Percentiles rank a stretch among this genome's conserved stretches.
Evolutionary conservation across 2,329 filamentous ascomycete species (phyloP).

Genomic region (Venturia carpophila): DNA sequence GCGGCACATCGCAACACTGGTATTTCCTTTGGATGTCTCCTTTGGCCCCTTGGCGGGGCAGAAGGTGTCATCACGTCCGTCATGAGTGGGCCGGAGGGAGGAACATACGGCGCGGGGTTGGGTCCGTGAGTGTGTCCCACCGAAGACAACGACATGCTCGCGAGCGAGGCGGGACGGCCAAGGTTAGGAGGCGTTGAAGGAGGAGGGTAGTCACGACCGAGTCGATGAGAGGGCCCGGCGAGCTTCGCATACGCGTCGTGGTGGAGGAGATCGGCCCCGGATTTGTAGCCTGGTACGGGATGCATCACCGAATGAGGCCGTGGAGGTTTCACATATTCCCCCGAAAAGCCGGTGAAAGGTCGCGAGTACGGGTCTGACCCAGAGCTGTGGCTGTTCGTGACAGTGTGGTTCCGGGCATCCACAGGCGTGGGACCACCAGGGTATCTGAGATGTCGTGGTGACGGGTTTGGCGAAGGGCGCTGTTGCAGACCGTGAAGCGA

Average conservation of each 20-base stretch:
- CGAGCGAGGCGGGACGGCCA: not conserved
- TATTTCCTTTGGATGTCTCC: not conserved
- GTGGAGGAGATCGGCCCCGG: not conserved
- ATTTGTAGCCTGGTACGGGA: not conserved
- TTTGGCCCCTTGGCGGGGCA: not conserved
- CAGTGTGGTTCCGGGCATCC: not conserved
- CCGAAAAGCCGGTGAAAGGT: not conserved
- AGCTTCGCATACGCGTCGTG: not conserved
- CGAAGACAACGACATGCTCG: not conserved
- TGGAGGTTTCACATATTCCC: not conserved
- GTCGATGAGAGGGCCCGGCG: not conserved
- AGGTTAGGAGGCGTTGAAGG: not conserved
- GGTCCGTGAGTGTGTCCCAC: not conserved
- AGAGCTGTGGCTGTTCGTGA: not conserved
- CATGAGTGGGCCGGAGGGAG: not conserved
- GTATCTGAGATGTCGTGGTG: not conserved
- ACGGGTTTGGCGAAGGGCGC: not conserved
- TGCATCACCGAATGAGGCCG: not conserved
- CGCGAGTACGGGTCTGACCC: not conserved
- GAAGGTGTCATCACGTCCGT: not conserved
- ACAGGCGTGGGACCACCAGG: not conserved
- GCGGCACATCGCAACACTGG: not conserved
- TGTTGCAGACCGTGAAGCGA: not conserved
- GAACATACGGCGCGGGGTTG: not conserved
- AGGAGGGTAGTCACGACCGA: not conserved